Base-by-base conservation (phyloP, 176 grass and related monocot genomes). In the Eremochloa ophiuroides region DNA sequence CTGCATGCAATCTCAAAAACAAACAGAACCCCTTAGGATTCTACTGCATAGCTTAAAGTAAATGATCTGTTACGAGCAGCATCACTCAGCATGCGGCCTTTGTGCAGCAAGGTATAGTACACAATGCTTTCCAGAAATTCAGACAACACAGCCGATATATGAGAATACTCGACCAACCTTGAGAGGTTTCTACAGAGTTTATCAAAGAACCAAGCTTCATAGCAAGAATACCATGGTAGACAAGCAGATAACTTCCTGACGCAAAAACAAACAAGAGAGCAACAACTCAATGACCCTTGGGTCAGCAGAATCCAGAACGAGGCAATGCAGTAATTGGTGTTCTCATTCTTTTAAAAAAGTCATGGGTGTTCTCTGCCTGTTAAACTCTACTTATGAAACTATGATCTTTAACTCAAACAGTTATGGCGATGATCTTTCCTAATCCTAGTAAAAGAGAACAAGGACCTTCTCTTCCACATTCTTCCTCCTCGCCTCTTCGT, bases 401-500 rank as follows among this genome's bases (percentile, higher is more conserved):
- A 29, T 3, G 7, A 25, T 69, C n/a, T 26, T 69, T 18, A 25
- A 23, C 65, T 39, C 25, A 15, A 42, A 51, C 39, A 28, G 41
- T 20, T 72, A 20, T 14, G 27, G 25, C 8, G 15, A 71, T 71
- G 12, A 47, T 71, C 42, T 70, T 70, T 51, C 48, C 48, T 51
- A 51, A 22, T 64, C 60, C 61, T 64, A 64, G 60, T 78, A 78
- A 29, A 48, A 78, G 40, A 78, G 66, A 6, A 60, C 60, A 65
- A 78, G 41, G 62, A 66, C 76, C 76, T 78, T 78, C 61, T 61
- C 60, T 44, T 40, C 60, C 28, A 34, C 60, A 65, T 78, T 78
- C 76, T 65, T 66, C 33, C 27, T 64, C 60, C 40, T 78, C 2
- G 6, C 76, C 59, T 65, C 60, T 30, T 78, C 76, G 26, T 78